phyloP scores from a whole-genome alignment of 1,284 basidiomycete species.

The Papiliotrema laurentii region DNA sequence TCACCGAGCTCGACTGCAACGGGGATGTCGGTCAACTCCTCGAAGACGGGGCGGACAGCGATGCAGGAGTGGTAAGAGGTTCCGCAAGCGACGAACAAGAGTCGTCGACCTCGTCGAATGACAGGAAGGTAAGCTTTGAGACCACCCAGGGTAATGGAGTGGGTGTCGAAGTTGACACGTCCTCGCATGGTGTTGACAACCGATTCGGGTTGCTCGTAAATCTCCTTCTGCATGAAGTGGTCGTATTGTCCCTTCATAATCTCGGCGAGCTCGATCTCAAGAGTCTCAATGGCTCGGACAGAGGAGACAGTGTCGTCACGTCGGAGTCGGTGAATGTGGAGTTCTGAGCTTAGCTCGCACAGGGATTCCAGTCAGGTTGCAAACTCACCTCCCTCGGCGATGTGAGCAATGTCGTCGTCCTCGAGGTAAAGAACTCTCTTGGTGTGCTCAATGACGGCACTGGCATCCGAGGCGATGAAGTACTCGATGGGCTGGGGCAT shows the following conservation, averaged over 20 bases:
- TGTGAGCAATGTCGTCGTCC: slow-evolving; percentile 98
- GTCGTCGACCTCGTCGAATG: slow-evolving; percentile 88
- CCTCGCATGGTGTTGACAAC: slow-evolving; percentile 99
- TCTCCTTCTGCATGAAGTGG: slow-evolving; percentile 99
- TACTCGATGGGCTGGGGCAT: slow-evolving; percentile 99
- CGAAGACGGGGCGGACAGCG: slow-evolving; percentile 89
- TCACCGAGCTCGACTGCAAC: slow-evolving; percentile 81
- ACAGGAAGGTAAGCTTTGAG: slow-evolving; percentile 92
- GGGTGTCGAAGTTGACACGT: slow-evolving; percentile 96
- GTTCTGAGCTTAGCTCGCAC: slow-evolving; percentile 52
- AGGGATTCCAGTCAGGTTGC: neutral
- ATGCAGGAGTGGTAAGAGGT: slow-evolving; percentile 97
- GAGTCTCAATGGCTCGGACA: slow-evolving; percentile 94
- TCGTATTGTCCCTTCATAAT: slow-evolving; percentile 99
- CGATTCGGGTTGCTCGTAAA: slow-evolving; percentile 99
- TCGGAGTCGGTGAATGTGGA: slow-evolving; percentile 97
- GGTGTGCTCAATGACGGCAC: slow-evolving; percentile 97
- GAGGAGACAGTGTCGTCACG: slow-evolving; percentile 72
- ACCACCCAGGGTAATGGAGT: slow-evolving; percentile 89
- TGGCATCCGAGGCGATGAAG: slow-evolving; percentile 96
- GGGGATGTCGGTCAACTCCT: slow-evolving; percentile 98
- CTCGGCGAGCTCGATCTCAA: slow-evolving; percentile 97
- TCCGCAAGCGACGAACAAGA: slow-evolving; percentile 96
- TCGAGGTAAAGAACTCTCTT: slow-evolving; percentile 98
- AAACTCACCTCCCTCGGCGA: slow-evolving; percentile 70